Evolutionary conservation across 805 yeast genomes (phyloP).

Genomic region (Candida patagonica): DNA sequence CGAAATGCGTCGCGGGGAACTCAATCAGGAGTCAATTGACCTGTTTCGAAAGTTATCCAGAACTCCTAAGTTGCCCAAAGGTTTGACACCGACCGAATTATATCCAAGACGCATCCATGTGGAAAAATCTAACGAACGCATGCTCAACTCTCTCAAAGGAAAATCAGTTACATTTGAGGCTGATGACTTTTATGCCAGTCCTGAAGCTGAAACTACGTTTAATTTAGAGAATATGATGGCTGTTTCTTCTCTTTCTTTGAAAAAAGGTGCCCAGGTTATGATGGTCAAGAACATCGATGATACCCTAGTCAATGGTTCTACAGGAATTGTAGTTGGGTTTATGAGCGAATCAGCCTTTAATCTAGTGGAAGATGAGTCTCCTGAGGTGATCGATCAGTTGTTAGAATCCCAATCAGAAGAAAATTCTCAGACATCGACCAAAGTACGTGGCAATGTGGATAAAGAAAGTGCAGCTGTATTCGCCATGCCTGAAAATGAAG

Average conservation of each 20-base stretch:
- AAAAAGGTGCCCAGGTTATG: slow-evolving; percentile 92
- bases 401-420: slow-evolving; percentile 15
- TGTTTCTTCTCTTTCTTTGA: slow-evolving; percentile 50
- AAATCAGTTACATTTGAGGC: slow-evolving; percentile 37
- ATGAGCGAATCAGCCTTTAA: slow-evolving; percentile 25
- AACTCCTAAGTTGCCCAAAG: slow-evolving; percentile 50
- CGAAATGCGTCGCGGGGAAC: slow-evolving; percentile 63
- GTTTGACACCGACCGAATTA: slow-evolving; percentile 80
- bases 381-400: slow-evolving; percentile 7
- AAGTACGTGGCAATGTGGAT: neutral
- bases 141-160: slow-evolving; percentile 44
- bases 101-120: slow-evolving; percentile 85
- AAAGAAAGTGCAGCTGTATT: slow-evolving; percentile 7
- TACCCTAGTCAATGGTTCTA: slow-evolving; percentile 77
- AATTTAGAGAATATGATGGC: slow-evolving; percentile 63
- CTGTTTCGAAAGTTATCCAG: slow-evolving; percentile 51
- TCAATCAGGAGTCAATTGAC: slow-evolving; percentile 39
- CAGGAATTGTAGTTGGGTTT: slow-evolving; percentile 66
- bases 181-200: slow-evolving; percentile 32
- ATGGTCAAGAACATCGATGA: slow-evolving; percentile 74
- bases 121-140: slow-evolving; percentile 54
- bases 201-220: slow-evolving; percentile 23
- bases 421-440: slow-evolving; percentile 11
- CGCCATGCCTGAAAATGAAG: slow-evolving; percentile 13
- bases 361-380: slow-evolving; percentile 8